Conservation (phyloP, 1,139 yeast species). For the Diutina neorugosa region DNA sequence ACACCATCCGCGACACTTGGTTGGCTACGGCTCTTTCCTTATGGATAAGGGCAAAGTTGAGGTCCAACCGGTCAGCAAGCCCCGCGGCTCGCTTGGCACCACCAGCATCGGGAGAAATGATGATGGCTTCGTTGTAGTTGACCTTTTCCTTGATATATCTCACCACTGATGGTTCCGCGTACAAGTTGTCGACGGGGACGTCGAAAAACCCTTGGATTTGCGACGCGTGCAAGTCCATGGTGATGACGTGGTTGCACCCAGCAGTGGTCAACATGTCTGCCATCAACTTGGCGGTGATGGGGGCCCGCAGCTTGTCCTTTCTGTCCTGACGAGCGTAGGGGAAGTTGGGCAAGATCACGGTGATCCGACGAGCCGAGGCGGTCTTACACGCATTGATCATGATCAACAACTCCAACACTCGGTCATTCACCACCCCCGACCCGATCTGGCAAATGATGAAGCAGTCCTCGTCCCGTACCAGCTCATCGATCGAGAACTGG, state of each 20-base stretch:
- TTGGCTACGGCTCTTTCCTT: conserved; percentile 86
- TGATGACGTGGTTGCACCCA: conserved; percentile 92
- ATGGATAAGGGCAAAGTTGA: conserved; percentile 90
- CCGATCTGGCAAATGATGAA: conserved; percentile 66
- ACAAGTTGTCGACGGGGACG: conserved; percentile 71
- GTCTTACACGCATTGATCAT: conserved; percentile 92
- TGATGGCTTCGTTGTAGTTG: conserved; percentile 53
- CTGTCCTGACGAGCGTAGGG: conserved; percentile 92
- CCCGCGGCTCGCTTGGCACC: conserved; percentile 96
- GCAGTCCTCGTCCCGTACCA: conserved; percentile 90
- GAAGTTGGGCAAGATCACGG: conserved; percentile 89
- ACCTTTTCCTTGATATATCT: conserved; percentile 43
- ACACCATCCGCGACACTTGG: conserved; percentile 65
- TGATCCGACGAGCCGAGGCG: conserved; percentile 85
- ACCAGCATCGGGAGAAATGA: conserved; percentile 83
- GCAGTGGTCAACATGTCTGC: conserved; percentile 85
- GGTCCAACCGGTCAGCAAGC: conserved; percentile 79
- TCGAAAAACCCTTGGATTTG: conserved; percentile 78
- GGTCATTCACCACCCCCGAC: conserved; percentile 86
- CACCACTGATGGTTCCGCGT: conserved; percentile 69
- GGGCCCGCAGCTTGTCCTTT: conserved; percentile 73
- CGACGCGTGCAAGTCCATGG: conserved; percentile 95
- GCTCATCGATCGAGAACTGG: conserved; percentile 67
- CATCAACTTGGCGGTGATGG: conserved; percentile 70
- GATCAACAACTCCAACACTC: conserved; percentile 75